Evolutionary conservation across 805 yeast species (phyloP).

Genomic region (Candida insectorum): DNA sequence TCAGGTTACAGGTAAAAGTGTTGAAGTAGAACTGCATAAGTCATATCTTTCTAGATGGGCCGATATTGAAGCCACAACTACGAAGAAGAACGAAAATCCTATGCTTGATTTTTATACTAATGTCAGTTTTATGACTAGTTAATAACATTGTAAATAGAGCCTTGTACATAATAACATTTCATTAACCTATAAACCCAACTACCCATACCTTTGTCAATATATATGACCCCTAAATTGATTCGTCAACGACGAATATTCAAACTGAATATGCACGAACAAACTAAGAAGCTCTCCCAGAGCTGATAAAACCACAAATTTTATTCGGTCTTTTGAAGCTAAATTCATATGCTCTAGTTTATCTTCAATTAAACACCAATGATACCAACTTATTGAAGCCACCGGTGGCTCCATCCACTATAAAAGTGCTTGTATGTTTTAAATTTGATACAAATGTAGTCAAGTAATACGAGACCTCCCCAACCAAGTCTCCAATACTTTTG

Average conservation of each 20-base stretch:
- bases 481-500: not conserved
- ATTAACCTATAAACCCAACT: not conserved
- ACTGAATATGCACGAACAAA: too few species aligned
- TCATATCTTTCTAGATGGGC: constrained; percentile 72
- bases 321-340: too few species aligned
- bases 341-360: too few species aligned
- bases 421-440: constrained; percentile 12
- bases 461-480: constrained; percentile 4
- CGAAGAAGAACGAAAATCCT: constrained; percentile 79
- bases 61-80: constrained; percentile 60
- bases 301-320: too few species aligned
- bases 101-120: constrained; percentile 75
- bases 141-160: not conserved
- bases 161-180: not conserved
- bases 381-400: constrained; percentile 24
- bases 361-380: constrained; percentile 6
- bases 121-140: constrained; percentile 54
- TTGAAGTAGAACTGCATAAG: constrained; percentile 53
- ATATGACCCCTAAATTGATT: constrained; percentile 2
- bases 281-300: too few species aligned
- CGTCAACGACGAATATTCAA: too few species aligned
- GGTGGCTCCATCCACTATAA: constrained; percentile 16
- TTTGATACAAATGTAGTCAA: not conserved
- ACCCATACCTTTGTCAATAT: not conserved
- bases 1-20: constrained; percentile 58